Evolutionary conservation across 2,329 filamentous ascomycete species (phyloP).

Genomic region (Parastagonospora nodorum): DNA sequence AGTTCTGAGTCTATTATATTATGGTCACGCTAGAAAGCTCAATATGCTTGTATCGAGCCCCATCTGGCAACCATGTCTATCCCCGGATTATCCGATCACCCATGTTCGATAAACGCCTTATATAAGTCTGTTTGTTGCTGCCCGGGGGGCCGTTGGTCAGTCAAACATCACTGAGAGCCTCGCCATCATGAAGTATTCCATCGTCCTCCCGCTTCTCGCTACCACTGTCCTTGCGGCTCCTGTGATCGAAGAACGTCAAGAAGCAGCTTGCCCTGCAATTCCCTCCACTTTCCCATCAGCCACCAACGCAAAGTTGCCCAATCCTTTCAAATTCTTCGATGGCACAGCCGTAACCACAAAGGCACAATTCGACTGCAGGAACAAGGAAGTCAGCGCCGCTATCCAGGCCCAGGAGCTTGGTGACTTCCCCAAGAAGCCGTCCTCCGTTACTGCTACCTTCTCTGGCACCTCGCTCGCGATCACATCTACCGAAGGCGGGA

Average conservation of each 20-base stretch:
- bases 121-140: conserved; percentile 14
- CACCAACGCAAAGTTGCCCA: conserved; percentile 40
- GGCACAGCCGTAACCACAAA: conserved; percentile 43
- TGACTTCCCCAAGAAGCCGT: conserved; percentile 44
- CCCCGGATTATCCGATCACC: conserved; percentile 21
- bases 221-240: conserved; percentile 37
- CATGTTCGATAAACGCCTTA: conserved; percentile 6
- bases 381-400: conserved; percentile 43
- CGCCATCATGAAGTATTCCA: conserved; percentile 40
- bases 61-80: conserved; percentile 34
- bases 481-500: conserved; percentile 39
- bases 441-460: conserved; percentile 37
- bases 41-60: conserved; percentile 22
- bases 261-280: conserved; percentile 27
- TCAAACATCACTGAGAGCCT: conserved; percentile 10
- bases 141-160: conserved; percentile 5
- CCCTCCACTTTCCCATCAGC: conserved; percentile 38
- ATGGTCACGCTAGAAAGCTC: conserved; percentile 31
- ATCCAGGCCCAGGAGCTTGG: conserved; percentile 47
- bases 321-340: conserved; percentile 47
- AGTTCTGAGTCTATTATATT: conserved; percentile 33
- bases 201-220: conserved; percentile 35
- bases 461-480: conserved; percentile 43
- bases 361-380: conserved; percentile 43
- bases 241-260: conserved; percentile 37